Evolutionary conservation across 495 filamentous ascomycete species (phyloP).

Genomic region (Penicillium tannophilum): DNA sequence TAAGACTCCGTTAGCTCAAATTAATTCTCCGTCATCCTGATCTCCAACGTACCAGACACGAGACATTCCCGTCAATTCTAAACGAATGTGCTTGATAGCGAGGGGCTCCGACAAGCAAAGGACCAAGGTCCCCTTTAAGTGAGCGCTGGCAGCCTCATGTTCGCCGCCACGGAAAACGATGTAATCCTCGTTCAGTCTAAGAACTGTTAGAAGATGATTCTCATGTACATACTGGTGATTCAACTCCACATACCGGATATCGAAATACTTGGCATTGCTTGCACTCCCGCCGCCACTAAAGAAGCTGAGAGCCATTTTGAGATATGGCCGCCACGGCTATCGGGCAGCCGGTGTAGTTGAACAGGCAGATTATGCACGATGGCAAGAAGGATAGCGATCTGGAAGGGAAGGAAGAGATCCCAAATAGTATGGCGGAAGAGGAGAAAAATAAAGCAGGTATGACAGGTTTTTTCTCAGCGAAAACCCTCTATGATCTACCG

Average conservation of each 20-base stretch:
- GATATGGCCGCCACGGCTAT: constrained; percentile 26
- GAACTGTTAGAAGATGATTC: constrained; percentile 8
- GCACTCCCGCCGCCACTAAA: constrained; percentile 50
- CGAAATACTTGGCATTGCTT: constrained; percentile 56
- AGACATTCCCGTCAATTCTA: constrained; percentile 71
- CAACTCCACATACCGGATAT: constrained; percentile 50
- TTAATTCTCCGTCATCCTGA: background rate
- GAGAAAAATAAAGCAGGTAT: constrained; percentile 20
- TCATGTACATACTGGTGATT: background rate
- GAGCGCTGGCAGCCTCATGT: constrained; percentile 73
- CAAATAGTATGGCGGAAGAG: constrained; percentile 3
- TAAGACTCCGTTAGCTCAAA: constrained; percentile 15
- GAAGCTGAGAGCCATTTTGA: constrained; percentile 53
- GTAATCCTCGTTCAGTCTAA: constrained; percentile 76
- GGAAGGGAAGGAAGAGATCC: constrained; percentile 7
- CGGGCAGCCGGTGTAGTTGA: constrained; percentile 19
- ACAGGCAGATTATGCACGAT: constrained; percentile 5
- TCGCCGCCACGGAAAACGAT: constrained; percentile 76
- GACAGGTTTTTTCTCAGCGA: constrained; percentile 21
- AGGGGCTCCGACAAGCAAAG: constrained; percentile 71
- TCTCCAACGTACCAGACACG: constrained; percentile 63
- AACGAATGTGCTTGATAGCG: constrained; percentile 69
- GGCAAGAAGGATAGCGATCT: background rate
- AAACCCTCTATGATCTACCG: constrained; percentile 28
- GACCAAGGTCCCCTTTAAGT: constrained; percentile 72